Evolutionary conservation across 441 rosid species (phyloP).

Genomic region (Arabidopsis lyrata): DNA sequence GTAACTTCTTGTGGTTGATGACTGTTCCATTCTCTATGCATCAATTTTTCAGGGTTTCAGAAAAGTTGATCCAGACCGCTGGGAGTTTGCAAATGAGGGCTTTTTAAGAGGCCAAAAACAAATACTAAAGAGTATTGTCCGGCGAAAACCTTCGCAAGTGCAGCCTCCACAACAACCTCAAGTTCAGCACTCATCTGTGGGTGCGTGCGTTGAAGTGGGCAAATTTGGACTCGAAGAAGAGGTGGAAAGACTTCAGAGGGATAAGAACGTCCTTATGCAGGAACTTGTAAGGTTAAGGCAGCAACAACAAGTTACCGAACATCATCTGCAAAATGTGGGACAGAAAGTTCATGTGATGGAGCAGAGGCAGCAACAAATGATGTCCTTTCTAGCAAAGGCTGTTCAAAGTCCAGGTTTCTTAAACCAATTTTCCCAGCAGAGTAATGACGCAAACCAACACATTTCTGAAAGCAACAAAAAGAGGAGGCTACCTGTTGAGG

Average conservation of each 20-base stretch:
- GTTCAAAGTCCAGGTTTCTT: conserved; percentile 63
- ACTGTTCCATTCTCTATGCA: conserved; percentile 26
- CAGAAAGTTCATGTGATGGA: conserved; percentile 69
- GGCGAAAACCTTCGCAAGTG: conserved; percentile 61
- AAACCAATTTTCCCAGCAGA: conserved; percentile 63
- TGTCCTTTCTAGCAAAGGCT: conserved; percentile 75
- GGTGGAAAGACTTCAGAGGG: conserved; percentile 62
- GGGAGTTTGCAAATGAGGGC: conserved; percentile 70
- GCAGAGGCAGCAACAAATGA: conserved; percentile 77
- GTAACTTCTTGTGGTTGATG: conserved; percentile 25
- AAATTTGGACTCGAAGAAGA: conserved; percentile 69
- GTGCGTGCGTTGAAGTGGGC: conserved; percentile 76
- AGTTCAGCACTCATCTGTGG: conserved; percentile 58
- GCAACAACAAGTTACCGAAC: conserved; percentile 64
- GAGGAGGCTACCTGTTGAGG: conserved; percentile 63
- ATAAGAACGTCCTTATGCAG: conserved; percentile 67
- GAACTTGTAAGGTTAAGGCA: conserved; percentile 72
- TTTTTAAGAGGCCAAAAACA: conserved; percentile 67
- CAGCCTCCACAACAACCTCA: conserved; percentile 64
- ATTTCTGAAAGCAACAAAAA: conserved; percentile 54
- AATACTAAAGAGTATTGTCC: conserved; percentile 54
- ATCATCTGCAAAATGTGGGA: conserved; percentile 60
- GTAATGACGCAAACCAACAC: conserved; percentile 55
- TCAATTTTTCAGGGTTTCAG: conserved; percentile 57
- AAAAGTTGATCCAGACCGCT: conserved; percentile 68